Evolutionary conservation across 176 grass and related monocot species (phyloP).

Genomic region (Chloris gayana): DNA sequence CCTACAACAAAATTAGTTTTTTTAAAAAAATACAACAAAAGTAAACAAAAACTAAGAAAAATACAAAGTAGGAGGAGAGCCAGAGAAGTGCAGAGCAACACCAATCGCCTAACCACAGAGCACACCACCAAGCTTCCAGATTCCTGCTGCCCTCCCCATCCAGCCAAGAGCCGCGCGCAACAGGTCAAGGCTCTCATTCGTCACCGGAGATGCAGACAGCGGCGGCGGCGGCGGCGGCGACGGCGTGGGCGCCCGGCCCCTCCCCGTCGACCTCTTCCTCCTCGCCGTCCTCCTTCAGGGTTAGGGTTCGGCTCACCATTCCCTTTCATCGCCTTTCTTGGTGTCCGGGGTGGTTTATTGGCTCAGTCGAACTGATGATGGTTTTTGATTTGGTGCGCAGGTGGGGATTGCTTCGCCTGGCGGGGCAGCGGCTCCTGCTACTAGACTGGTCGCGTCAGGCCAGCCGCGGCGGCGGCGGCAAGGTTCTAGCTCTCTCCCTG

Average conservation of each 20-base stretch:
- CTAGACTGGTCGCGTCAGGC: constrained; percentile 34
- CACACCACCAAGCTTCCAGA: neutral
- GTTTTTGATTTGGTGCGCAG: constrained; percentile 32
- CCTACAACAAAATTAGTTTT: neutral
- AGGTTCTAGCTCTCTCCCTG: constrained; percentile 25
- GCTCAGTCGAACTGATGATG: constrained; percentile 16
- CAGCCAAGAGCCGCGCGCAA: constrained; percentile 15
- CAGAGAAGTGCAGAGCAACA: neutral
- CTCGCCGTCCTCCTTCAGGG: constrained; percentile 20
- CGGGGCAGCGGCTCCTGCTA: constrained; percentile 15
- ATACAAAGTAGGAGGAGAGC: neutral
- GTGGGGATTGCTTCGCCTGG: constrained; percentile 25
- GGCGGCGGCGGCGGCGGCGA: constrained; percentile 42
- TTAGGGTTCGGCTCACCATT: constrained; percentile 23
- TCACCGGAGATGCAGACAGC: constrained; percentile 56
- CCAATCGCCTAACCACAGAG: neutral
- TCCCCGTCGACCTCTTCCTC: constrained; percentile 60
- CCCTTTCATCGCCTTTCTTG: neutral
- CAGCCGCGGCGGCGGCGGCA: constrained; percentile 18
- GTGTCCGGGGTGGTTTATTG: neutral
- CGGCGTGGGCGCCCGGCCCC: constrained; percentile 28
- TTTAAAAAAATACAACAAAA: too few relatives aligned
- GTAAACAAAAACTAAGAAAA: neutral
- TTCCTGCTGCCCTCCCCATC: neutral
- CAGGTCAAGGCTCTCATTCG: neutral